phyloP scores from a whole-genome alignment of 805 yeast species.

The Lachancea thermotolerans region DNA sequence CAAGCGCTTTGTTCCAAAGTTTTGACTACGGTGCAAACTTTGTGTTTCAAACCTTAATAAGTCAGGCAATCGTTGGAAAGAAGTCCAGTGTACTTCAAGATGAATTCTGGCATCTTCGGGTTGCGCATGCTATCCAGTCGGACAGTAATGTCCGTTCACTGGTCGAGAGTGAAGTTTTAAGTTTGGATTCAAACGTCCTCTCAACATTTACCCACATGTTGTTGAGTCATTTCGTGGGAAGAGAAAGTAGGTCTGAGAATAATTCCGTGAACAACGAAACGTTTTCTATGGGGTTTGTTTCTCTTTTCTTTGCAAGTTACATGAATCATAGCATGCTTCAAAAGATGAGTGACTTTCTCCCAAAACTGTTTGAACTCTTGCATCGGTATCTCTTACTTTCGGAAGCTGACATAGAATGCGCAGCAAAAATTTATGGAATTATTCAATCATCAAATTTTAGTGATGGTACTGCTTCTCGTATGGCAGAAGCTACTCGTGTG shows the following conservation, averaged over 20 bases:
- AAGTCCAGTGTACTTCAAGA: conserved; percentile 56
- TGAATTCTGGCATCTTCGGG: conserved; percentile 64
- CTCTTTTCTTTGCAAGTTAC: too few relatives aligned
- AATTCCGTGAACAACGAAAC: neutral
- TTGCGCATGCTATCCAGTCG: conserved; percentile 60
- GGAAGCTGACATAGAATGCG: conserved; percentile 12
- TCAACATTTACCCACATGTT: neutral
- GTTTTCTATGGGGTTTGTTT: too few relatives aligned
- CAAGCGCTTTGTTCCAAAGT: neutral
- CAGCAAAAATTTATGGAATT: conserved; percentile 20
- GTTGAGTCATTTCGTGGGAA: neutral
- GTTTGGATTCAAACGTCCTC: neutral
- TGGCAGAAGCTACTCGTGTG: neutral
- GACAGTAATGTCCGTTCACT: conserved; percentile 35
- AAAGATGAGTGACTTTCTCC: neutral
- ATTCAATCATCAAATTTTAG: neutral
- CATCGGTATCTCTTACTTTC: conserved; percentile 3
- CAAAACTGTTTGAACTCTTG: neutral
- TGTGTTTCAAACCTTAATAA: conserved; percentile 51
- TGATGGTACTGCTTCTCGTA: neutral
- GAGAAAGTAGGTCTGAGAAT: neutral
- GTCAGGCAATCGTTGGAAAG: conserved; percentile 51
- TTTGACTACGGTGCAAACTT: conserved; percentile 44
- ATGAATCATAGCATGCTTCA: neutral
- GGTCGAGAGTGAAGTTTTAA: neutral